A percentile compares a stretch with the other conserved stretches of the same genome.
Evolutionary conservation across 2,329 filamentous ascomycete species (phyloP).

Genomic region (Penicillium sp.): DNA sequence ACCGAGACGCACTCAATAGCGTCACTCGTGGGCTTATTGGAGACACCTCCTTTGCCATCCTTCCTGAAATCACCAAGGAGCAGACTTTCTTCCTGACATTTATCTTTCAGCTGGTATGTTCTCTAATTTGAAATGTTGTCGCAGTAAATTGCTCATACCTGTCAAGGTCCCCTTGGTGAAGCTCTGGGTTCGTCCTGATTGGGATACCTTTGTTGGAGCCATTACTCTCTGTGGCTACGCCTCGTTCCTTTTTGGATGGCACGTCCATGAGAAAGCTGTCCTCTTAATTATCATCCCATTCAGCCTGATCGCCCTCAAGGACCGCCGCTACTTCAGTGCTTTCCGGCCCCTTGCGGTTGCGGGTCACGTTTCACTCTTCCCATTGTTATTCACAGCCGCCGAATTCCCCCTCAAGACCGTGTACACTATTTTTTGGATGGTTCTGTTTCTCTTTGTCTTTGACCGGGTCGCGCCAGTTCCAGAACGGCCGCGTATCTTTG

Average conservation of each 20-base stretch:
- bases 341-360: conserved; percentile 90
- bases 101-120: conserved; percentile 66
- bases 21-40: conserved; percentile 91
- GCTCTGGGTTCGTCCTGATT: conserved; percentile 75
- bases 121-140: not conserved
- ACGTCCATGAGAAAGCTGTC: conserved; percentile 97
- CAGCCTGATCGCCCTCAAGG: conserved; percentile 83
- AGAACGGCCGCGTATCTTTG: conserved; percentile 73
- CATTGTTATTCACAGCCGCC: conserved; percentile 82
- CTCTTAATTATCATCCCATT: conserved; percentile 93
- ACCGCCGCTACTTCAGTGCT: conserved; percentile 84
- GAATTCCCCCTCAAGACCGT: conserved; percentile 93
- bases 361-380: conserved; percentile 92
- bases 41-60: conserved; percentile 87
- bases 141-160: conserved; percentile 16
- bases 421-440: conserved; percentile 89
- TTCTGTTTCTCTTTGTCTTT: conserved; percentile 80
- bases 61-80: conserved; percentile 79
- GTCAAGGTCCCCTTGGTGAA: conserved; percentile 68
- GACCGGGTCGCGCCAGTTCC: conserved; percentile 84
- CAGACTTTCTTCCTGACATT: conserved; percentile 81
- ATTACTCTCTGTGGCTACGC: conserved; percentile 92
- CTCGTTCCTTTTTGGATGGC: conserved; percentile 97
- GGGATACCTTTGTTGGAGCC: conserved; percentile 85
- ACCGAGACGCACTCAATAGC: conserved; percentile 73